These are phyloP conservation scores for Cytospora schulzeri DNA, from an alignment of 2,329 filamentous ascomycete species.

Conservation along the genomic window DNA sequence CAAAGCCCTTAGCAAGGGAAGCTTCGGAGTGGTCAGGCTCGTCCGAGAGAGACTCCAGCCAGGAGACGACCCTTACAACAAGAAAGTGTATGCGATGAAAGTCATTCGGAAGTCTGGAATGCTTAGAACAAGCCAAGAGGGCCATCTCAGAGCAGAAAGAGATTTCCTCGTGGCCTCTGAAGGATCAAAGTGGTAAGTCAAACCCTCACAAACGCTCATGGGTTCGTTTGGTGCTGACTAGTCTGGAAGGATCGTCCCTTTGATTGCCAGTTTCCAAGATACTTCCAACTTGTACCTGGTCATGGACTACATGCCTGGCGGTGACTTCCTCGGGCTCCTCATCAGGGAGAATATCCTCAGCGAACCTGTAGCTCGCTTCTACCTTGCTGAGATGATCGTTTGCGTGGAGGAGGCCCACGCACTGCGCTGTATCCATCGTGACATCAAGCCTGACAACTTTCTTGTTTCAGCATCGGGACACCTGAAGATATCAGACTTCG, in stretches of 20 bases:
- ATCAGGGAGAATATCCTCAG: constrained; percentile 82
- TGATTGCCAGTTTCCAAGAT: constrained; percentile 90
- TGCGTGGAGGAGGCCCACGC: constrained; percentile 91
- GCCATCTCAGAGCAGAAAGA: constrained; percentile 85
- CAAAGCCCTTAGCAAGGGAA: constrained; percentile 86
- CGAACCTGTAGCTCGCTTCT: constrained; percentile 80
- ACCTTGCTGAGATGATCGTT: constrained; percentile 93
- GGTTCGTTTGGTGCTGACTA: constrained; percentile 22
- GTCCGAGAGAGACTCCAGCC: constrained; percentile 66
- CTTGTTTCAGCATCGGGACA: constrained; percentile 86
- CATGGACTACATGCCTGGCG: constrained; percentile 98
- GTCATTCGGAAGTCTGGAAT: constrained; percentile 93
- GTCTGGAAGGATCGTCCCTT: constrained; percentile 70
- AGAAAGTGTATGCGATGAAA: constrained; percentile 90
- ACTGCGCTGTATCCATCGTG: constrained; percentile 88
- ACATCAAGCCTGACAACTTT: constrained; percentile 98
- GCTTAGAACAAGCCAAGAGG: constrained; percentile 88
- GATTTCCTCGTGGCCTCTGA: constrained; percentile 90
- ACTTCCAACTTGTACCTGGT: constrained; percentile 82
- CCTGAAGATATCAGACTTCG: constrained; percentile 94
- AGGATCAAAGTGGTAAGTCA: constrained; percentile 72
- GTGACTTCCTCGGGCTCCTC: constrained; percentile 86
- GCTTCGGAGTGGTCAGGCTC: constrained; percentile 88
- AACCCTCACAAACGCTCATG: background rate
- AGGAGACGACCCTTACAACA: constrained; percentile 37